These are phyloP conservation scores for Neurospora sp. DNA, from an alignment of 495 filamentous ascomycete species.

Conservation along the genomic window DNA sequence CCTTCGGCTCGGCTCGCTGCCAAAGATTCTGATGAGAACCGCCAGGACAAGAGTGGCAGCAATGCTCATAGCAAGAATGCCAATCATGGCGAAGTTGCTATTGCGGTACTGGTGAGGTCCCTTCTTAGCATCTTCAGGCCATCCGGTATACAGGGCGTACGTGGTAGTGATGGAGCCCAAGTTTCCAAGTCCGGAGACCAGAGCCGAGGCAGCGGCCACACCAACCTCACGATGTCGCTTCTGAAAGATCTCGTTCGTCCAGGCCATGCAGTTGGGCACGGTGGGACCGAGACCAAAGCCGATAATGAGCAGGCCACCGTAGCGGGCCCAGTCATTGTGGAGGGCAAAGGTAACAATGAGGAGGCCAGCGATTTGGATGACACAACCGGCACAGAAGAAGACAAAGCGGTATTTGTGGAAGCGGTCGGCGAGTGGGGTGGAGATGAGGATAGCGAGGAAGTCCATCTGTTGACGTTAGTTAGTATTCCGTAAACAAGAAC, in stretches of 20 bases:
- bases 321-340: constrained; percentile 67
- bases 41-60: constrained; percentile 57
- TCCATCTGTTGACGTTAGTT: constrained; percentile 49
- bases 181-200: constrained; percentile 81
- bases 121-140: constrained; percentile 57
- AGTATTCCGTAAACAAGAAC: neutral
- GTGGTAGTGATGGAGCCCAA: constrained; percentile 77
- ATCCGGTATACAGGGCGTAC: constrained; percentile 80
- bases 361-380: constrained; percentile 74
- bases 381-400: constrained; percentile 66
- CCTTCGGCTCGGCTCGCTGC: constrained; percentile 42
- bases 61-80: constrained; percentile 71
- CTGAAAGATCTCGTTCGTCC: constrained; percentile 88
- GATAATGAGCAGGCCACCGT: constrained; percentile 79
- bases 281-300: constrained; percentile 88
- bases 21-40: constrained; percentile 50
- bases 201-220: constrained; percentile 76
- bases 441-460: constrained; percentile 73
- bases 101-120: constrained; percentile 66
- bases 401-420: constrained; percentile 76
- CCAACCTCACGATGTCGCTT: constrained; percentile 81
- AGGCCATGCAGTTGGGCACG: constrained; percentile 86
- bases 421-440: constrained; percentile 77
- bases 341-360: constrained; percentile 69
- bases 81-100: constrained; percentile 82